Evolutionary conservation across 208 protist genomes (phyloP).

Genomic region (Acanthamoeba triangularis): DNA sequence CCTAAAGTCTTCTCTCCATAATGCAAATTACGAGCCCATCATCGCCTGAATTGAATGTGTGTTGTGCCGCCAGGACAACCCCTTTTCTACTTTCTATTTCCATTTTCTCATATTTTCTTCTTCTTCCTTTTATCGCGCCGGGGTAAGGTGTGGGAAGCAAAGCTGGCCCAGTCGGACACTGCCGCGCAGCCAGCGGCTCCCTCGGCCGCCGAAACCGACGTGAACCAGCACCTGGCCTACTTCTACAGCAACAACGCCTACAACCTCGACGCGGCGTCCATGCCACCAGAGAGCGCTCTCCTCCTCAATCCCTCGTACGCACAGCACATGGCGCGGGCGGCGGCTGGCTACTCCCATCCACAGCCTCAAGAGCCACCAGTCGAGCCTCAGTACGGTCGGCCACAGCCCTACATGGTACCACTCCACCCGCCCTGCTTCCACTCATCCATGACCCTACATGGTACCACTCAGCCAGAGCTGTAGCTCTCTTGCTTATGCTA

Average conservation of each 20-base stretch:
- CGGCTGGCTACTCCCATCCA: neutral
- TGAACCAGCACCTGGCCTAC: neutral
- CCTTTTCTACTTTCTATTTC: constrained; percentile 25
- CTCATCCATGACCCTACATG: no score
- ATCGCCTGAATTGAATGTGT: no score
- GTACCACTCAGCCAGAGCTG: neutral
- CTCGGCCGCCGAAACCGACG: neutral
- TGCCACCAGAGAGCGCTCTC: neutral
- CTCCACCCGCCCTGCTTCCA: no score
- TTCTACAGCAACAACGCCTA: constrained; percentile 19
- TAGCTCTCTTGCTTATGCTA: neutral
- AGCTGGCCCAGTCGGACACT: constrained; percentile 31
- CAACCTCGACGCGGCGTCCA: neutral
- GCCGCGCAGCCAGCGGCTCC: neutral
- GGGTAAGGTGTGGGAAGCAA: constrained; percentile 15
- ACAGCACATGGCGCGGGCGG: neutral
- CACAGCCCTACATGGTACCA: constrained; percentile 27
- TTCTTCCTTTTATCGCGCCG: neutral
- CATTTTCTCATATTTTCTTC: neutral
- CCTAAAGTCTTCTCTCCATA: neutral
- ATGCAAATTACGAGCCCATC: no score
- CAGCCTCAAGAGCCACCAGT: neutral
- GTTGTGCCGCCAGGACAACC: no score
- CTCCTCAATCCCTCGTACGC: neutral
- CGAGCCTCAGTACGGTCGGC: constrained; percentile 28